Conservation (phyloP, 352 stramenopile species). For the Elongisporangium undulatum region DNA sequence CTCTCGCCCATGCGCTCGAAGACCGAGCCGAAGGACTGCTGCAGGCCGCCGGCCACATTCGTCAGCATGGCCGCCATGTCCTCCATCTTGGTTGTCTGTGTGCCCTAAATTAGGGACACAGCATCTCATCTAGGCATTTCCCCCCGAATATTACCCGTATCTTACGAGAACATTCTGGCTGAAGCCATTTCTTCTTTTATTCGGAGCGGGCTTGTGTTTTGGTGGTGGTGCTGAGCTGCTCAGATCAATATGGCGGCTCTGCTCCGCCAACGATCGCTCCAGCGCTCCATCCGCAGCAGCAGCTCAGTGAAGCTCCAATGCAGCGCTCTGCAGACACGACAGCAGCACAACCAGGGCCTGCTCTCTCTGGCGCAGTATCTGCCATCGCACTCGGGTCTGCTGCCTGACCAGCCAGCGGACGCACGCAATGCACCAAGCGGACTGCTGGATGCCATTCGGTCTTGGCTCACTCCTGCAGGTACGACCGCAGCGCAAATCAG, state of each 20-base stretch:
- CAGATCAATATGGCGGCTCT: neutral
- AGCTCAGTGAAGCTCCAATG: neutral
- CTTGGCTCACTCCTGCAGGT: neutral
- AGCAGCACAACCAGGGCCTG: neutral
- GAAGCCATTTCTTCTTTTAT: neutral
- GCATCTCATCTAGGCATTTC: too few species aligned
- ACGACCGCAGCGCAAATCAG: neutral
- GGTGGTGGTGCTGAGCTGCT: neutral
- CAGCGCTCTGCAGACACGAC: neutral
- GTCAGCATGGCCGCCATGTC: constrained; percentile 65
- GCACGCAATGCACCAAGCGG: neutral
- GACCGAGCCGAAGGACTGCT: constrained; percentile 68
- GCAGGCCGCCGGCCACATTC: constrained; percentile 49
- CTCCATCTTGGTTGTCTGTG: constrained; percentile 46
- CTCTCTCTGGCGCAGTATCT: neutral
- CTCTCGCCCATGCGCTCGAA: constrained; percentile 67
- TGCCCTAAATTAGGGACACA: too few species aligned
- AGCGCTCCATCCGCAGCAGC: neutral
- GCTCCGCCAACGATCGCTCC: neutral
- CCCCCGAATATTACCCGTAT: neutral
- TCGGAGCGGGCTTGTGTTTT: neutral
- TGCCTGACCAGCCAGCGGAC: neutral
- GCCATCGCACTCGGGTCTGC: neutral
- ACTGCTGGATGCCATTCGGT: neutral
- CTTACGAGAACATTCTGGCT: neutral